These are phyloP conservation scores for Saururus chinensis DNA, from an alignment of 164 flowering plant species.

Conservation along the genomic window DNA sequence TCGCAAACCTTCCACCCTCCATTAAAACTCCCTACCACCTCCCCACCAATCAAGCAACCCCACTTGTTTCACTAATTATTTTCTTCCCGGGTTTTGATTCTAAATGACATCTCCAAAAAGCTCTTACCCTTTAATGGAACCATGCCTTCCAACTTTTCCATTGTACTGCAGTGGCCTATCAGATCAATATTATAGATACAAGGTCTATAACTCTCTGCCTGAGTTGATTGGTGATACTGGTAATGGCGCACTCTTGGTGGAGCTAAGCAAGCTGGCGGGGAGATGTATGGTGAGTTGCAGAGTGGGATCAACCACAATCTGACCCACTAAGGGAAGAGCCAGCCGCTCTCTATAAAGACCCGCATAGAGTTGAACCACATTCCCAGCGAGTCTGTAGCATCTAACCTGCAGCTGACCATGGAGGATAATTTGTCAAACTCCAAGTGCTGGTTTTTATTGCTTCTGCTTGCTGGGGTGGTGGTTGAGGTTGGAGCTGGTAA, in stretches of 20 bases:
- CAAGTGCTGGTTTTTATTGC: background rate
- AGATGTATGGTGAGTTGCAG: background rate
- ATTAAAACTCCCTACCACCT: background rate
- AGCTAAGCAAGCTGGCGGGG: background rate
- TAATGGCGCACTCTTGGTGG: conserved; percentile 2
- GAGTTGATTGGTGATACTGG: background rate
- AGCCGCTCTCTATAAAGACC: background rate
- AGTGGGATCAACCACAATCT: background rate
- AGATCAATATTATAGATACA: too few species aligned
- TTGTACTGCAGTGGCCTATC: too few species aligned
- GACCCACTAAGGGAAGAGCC: background rate
- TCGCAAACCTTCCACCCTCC: background rate
- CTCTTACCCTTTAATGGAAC: background rate
- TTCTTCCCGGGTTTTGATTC: background rate
- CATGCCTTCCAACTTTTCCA: background rate
- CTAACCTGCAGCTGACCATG: background rate
- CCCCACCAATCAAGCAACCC: background rate
- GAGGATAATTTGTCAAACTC: background rate
- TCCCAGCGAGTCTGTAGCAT: background rate
- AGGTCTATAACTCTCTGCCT: background rate
- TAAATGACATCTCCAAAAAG: background rate
- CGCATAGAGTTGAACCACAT: background rate
- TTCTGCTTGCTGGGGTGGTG: background rate
- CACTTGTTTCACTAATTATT: background rate
- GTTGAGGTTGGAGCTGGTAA: background rate